Percentiles rank a stretch among this genome's conserved stretches.
Evolutionary conservation across 768 basidiomycete species (phyloP).

Genomic region (Boletus vinaceobasis): DNA sequence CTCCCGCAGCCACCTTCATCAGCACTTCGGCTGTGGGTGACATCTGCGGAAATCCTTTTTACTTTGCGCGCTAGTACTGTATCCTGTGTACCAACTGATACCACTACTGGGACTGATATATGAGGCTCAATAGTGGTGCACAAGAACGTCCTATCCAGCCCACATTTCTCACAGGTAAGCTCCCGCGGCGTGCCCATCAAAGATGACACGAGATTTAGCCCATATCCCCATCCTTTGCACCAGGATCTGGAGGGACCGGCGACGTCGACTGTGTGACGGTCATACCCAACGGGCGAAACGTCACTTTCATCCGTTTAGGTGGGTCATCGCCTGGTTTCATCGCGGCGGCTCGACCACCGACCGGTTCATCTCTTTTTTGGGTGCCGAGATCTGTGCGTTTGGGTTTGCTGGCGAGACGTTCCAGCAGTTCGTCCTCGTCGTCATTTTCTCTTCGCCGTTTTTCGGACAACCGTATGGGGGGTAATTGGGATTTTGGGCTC

Average conservation of each 20-base stretch:
- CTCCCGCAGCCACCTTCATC: background rate
- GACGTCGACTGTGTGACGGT: constrained; percentile 34
- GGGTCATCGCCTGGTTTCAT: constrained; percentile 40
- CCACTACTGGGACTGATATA: constrained; percentile 8
- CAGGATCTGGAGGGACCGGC: constrained; percentile 55
- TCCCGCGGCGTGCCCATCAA: background rate
- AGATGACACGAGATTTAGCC: constrained; percentile 41
- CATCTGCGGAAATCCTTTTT: background rate
- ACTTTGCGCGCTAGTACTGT: background rate
- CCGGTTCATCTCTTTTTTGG: constrained; percentile 38
- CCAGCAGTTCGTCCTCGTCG: constrained; percentile 65
- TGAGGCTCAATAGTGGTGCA: constrained; percentile 1
- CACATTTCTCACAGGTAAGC: constrained; percentile 37
- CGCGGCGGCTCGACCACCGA: constrained; percentile 17
- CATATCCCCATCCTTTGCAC: constrained; percentile 71
- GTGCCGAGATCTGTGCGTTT: constrained; percentile 52
- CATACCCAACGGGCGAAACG: constrained; percentile 44
- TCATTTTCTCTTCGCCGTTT: constrained; percentile 72
- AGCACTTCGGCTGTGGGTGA: background rate
- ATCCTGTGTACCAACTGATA: background rate
- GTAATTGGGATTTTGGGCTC: constrained; percentile 33
- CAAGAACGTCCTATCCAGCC: background rate
- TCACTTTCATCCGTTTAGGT: constrained; percentile 73
- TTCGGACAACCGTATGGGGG: constrained; percentile 54
- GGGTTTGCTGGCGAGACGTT: constrained; percentile 54